Base-by-base conservation (phyloP, 129 eudicot genomes). In the Ambrosia artemisiifolia region DNA sequence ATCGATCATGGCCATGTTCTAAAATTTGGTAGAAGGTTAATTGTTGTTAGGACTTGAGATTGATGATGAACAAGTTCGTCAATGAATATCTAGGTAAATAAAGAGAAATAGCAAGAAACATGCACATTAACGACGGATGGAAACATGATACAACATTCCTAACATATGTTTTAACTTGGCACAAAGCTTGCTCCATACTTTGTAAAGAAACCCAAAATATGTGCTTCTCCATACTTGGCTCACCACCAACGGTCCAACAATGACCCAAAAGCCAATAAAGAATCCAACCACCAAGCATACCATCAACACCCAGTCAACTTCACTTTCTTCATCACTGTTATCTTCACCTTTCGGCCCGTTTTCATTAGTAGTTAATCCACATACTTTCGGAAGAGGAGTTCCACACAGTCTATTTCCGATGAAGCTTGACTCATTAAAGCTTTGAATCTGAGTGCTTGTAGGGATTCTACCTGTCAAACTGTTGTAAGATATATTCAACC, bases 391-490 rank as follows among this genome's bases (percentile, higher is more conserved):
- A 63, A 74, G 78, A 18, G 86, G 82, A 38, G 69, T 54, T 2
- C 86, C 84, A 63, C 82, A 82, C 4, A 85, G 82, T 12, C 30
- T 46, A 36, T 82, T 79, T 9, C 80, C 82, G 1, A 30, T 36
- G 70, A 70, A 79, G 55, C 75, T 74, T 2, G 87, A 69, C 24
- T 80, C 72, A 18, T 81, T 69, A 4, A 85, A 69, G 59, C 79
- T 78, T 56, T 85, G 86, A 12, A 85, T 71, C 38, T 85, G 86
- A 63, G 70, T 69, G 3, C 82, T 64, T 46, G 74, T 32, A 0
- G 86, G 89, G 35, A 85, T 81, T 46, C 49, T n/a, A 5, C 90
- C 90, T 3, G 62, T 47, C 46, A 85, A 77, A 12, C 65, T 60
- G 62, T 81, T 81, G 67, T 42, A 57, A 13, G 89, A 85, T 62